Evolutionary conservation across 495 filamentous ascomycete species (phyloP).

Genomic region (Tuber melanosporum): DNA sequence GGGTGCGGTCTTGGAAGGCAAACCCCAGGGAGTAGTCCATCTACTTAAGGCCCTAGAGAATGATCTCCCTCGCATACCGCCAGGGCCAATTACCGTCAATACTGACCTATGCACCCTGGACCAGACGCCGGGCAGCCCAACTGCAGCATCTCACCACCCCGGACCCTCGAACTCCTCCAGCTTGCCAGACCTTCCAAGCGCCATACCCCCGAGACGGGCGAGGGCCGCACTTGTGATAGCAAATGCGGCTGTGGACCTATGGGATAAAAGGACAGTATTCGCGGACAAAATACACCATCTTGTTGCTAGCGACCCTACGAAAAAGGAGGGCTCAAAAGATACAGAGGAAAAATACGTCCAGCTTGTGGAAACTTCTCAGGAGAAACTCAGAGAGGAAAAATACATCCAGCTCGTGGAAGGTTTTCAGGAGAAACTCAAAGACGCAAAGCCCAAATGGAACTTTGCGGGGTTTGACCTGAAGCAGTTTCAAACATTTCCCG

Average conservation of each 20-base stretch:
- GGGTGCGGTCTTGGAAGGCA: background rate
- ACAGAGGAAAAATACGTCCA: background rate
- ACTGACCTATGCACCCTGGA: background rate
- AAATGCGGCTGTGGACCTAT: background rate
- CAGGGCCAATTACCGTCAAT: background rate
- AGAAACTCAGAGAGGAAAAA: background rate
- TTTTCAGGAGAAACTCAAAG: background rate
- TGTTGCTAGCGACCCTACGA: background rate
- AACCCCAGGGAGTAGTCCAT: background rate
- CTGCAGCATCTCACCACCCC: background rate
- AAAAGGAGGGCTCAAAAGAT: background rate
- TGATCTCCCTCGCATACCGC: background rate
- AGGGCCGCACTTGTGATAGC: background rate
- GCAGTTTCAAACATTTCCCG: background rate
- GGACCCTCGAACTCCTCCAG: background rate
- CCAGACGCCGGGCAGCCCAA: background rate
- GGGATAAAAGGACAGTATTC: background rate
- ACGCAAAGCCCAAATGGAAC: background rate
- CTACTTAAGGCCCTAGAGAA: background rate
- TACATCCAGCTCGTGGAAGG: background rate
- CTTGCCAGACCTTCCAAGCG: background rate
- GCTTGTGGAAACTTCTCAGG: background rate
- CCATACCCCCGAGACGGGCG: background rate
- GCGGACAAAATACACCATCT: background rate
- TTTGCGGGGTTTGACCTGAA: background rate